These are phyloP conservation scores for Podospora pseudocomata DNA, from an alignment of 495 filamentous ascomycete species.

Conservation along the genomic window DNA sequence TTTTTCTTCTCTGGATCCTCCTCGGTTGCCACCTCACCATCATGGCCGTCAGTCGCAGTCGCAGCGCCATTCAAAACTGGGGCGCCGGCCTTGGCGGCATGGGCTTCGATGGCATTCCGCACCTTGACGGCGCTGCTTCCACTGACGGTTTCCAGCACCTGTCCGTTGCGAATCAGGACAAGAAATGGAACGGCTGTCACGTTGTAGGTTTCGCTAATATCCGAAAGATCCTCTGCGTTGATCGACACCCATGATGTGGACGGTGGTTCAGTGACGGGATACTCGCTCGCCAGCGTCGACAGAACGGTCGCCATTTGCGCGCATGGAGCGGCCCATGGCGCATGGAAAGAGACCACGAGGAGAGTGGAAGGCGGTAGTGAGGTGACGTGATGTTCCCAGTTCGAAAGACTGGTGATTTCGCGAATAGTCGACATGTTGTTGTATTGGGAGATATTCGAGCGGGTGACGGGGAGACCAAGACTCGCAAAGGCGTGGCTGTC, in stretches of 20 bases:
- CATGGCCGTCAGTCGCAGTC: constrained; percentile 16
- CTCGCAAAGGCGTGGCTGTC: no score
- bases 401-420: constrained; percentile 64
- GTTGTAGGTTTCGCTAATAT: constrained; percentile 84
- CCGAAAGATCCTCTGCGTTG: constrained; percentile 84
- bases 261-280: constrained; percentile 61
- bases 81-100: constrained; percentile 48
- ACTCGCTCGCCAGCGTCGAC: constrained; percentile 74
- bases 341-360: constrained; percentile 85
- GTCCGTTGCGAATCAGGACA: constrained; percentile 66
- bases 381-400: constrained; percentile 62
- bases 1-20: constrained; percentile 57
- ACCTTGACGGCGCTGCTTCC: constrained; percentile 85
- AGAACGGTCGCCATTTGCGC: constrained; percentile 89
- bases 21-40: constrained; percentile 25
- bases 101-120: constrained; percentile 74
- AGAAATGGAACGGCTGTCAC: constrained; percentile 92
- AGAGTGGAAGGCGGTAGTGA: constrained; percentile 64
- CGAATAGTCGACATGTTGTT: constrained; percentile 63
- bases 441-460: background rate
- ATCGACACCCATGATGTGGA: constrained; percentile 77
- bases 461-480: no score
- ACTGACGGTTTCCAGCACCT: constrained; percentile 74
- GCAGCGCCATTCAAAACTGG: constrained; percentile 33
- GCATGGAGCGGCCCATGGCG: constrained; percentile 96